Conservation (phyloP, 345 rosid genomes). For the Populus simonii region DNA sequence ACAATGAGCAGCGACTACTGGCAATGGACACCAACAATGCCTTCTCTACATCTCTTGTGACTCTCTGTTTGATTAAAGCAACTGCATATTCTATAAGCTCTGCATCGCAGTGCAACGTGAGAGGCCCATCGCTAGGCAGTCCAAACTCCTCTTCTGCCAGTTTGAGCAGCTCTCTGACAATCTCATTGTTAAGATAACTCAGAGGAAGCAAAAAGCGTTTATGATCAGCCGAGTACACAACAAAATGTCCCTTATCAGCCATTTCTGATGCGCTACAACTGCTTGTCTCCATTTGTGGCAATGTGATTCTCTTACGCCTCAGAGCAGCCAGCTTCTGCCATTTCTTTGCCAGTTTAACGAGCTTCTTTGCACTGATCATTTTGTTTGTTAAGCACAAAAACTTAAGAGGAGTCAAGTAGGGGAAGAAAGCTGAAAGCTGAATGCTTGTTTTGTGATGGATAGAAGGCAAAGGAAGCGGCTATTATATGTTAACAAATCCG, state of each 20-base stretch:
- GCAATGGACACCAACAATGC: background rate
- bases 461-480: background rate
- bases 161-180: constrained; percentile 2
- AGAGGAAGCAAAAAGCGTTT: constrained; percentile 4
- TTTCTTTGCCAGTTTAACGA: constrained; percentile 5
- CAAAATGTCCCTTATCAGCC: constrained; percentile 15
- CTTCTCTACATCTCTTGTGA: background rate
- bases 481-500: background rate
- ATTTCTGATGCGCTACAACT: background rate
- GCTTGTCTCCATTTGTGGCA: background rate
- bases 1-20: background rate
- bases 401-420: no score
- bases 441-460: background rate
- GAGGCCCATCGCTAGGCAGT: constrained; percentile 3
- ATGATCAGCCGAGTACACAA: constrained; percentile 8
- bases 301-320: background rate
- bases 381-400: background rate
- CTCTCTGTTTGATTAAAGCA: background rate
- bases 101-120: constrained; percentile 12
- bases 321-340: constrained; percentile 12
- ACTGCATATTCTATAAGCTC: background rate
- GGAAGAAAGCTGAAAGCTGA: background rate
- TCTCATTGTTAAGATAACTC: constrained; percentile 5
- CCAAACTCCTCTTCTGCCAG: constrained; percentile 18
- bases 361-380: constrained; percentile 12